Conservation (phyloP, 495 filamentous ascomycete species). For the Friedmanniomyces endolithicus region DNA sequence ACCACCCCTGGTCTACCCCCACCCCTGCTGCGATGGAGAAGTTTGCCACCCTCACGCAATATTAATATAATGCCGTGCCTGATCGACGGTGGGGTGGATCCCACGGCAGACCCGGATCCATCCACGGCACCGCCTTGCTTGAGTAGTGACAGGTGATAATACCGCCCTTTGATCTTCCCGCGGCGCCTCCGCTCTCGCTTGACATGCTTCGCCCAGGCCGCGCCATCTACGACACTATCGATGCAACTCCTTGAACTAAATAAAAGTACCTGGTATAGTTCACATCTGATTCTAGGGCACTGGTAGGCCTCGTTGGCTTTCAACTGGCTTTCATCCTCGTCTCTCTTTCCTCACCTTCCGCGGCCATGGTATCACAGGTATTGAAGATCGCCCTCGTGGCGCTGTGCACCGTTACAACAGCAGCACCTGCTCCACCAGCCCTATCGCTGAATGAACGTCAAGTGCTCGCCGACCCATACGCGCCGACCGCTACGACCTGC, state of each 20-base stretch:
- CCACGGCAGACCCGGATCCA: too few relatives aligned
- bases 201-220: neutral
- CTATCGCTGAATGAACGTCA: neutral
- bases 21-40: too few relatives aligned
- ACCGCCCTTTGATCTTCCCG: too few relatives aligned
- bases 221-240: neutral
- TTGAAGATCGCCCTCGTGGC: neutral
- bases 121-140: too few relatives aligned
- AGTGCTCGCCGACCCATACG: conserved; percentile 20
- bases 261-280: too few relatives aligned
- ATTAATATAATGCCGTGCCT: neutral
- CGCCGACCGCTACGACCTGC: conserved; percentile 21
- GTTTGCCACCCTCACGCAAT: neutral
- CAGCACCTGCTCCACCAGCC: neutral
- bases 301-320: neutral
- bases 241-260: neutral
- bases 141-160: too few relatives aligned
- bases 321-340: neutral
- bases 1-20: too few relatives aligned
- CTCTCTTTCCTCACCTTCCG: neutral
- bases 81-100: too few relatives aligned
- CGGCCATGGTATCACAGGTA: neutral
- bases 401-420: neutral
- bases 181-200: neutral
- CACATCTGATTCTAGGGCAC: too few relatives aligned